Evolutionary conservation across 1,284 basidiomycete genomes (phyloP), one percentile per base, ranked within the genome.

Genomic region (Leccinum huronense): DNA sequence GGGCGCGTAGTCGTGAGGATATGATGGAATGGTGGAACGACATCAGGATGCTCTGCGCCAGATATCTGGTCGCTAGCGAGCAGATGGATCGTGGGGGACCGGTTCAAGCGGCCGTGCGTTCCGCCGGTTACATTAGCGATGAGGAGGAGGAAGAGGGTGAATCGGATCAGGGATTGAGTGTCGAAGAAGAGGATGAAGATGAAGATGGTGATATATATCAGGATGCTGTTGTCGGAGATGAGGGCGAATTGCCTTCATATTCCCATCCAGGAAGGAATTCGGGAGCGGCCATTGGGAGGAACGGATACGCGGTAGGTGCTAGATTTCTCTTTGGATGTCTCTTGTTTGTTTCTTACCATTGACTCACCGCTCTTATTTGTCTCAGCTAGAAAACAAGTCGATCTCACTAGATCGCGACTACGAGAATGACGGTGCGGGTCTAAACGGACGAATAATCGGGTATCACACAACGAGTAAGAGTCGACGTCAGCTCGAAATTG

Each of bases 1-100:
- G 95, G 60, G 87, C 93, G 55, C 83, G 96, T 67, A 91, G 87
- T 69, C 88, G 94, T 73, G 96, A 98, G 70, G 97, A 98, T 75
- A 95, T 98, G 93, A 96, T 98, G 94, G 97, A 98, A 80, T 98
- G 97, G 93, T 99, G 97, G 97, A 98, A 98, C 78, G 97, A 98
- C 77, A 84, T 97, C 62, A 84, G 95, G 71, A 97, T 98, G 94
- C 84, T 99, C 64, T 96, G 94, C 74, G 95, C 96, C 65, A 83
- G 97, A 69, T 99, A 98, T 79, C 86, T 99, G 63, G 95, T 98
- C 62, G 94, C 95, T 59, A 93, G 90, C 68, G 97, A 98, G 81
- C 86, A 90, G 75, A 93, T 98, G 82, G 94, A 98, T 80, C 83
- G 97, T 61, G 89, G 89, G 59, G 97, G 97, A 5, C 95, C 94